phyloP scores from a whole-genome alignment of 768 basidiomycete species.

The Hygrocybe punicea region DNA sequence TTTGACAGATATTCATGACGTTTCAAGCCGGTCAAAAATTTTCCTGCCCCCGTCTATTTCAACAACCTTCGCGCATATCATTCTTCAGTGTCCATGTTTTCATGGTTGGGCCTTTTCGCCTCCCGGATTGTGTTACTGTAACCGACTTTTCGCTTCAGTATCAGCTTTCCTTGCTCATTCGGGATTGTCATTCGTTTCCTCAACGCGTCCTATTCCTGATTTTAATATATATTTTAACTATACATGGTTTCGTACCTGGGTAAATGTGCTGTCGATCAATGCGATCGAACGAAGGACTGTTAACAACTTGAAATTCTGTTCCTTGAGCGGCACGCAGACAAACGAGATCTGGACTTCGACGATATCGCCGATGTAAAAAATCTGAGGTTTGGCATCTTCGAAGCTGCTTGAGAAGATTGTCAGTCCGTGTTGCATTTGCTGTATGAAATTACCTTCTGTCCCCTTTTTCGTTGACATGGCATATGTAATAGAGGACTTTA shows the following conservation, averaged over 20 bases:
- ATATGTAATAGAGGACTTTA: neutral
- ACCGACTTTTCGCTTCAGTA: neutral
- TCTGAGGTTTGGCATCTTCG: neutral
- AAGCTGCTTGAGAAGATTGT: neutral
- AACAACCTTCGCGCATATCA: too few species aligned
- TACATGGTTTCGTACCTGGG: conserved; percentile 5
- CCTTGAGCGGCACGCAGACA: conserved; percentile 11
- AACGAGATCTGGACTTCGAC: conserved; percentile 13
- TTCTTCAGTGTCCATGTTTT: neutral
- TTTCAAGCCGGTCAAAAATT: too few species aligned
- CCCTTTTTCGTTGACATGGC: neutral
- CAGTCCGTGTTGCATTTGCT: neutral
- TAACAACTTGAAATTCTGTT: conserved; percentile 10
- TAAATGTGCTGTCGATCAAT: conserved; percentile 9
- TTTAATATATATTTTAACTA: neutral
- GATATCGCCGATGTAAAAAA: conserved; percentile 13
- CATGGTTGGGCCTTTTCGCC: too few species aligned
- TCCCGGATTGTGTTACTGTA: neutral
- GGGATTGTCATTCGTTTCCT: neutral
- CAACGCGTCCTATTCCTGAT: neutral
- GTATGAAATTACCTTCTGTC: neutral
- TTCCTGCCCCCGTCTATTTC: too few species aligned
- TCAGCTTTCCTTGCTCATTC: neutral
- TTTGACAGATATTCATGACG: too few species aligned
- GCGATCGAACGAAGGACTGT: conserved; percentile 11